Evolutionary conservation across 495 filamentous ascomycete genomes (phyloP).

Genomic region (Apiosordaria backusii): DNA sequence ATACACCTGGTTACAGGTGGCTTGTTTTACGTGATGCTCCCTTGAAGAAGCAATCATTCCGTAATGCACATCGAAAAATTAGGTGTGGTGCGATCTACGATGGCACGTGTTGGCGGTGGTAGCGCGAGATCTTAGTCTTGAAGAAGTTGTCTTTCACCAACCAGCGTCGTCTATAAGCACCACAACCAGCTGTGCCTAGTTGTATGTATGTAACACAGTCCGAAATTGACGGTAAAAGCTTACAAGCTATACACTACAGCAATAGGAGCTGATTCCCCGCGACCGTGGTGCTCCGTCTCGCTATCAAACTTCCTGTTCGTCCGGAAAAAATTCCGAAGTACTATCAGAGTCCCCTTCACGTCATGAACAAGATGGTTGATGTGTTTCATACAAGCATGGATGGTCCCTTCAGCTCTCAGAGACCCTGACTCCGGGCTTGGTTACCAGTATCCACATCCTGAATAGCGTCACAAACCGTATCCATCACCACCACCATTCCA

Average conservation of each 20-base stretch:
- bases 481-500: background rate
- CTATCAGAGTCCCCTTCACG: background rate
- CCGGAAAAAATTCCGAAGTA: background rate
- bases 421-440: constrained; percentile 1
- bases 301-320: background rate
- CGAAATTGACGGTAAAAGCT: background rate
- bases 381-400: constrained; percentile 7
- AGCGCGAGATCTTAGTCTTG: constrained; percentile 21
- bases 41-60: background rate
- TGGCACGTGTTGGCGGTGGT: constrained; percentile 13
- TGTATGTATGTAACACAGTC: background rate
- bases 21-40: background rate
- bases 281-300: too few relatives aligned
- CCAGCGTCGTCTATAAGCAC: background rate
- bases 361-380: constrained; percentile 4
- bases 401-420: background rate
- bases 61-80: constrained; percentile 4
- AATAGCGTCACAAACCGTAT: background rate
- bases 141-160: constrained; percentile 3
- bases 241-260: background rate
- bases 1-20: background rate
- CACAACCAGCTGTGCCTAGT: background rate
- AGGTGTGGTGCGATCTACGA: constrained; percentile 10
- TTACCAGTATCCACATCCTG: background rate
- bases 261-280: too few relatives aligned